phyloP scores from a whole-genome alignment of 2,329 filamentous ascomycete species.

The Setomelanomma holmii region DNA sequence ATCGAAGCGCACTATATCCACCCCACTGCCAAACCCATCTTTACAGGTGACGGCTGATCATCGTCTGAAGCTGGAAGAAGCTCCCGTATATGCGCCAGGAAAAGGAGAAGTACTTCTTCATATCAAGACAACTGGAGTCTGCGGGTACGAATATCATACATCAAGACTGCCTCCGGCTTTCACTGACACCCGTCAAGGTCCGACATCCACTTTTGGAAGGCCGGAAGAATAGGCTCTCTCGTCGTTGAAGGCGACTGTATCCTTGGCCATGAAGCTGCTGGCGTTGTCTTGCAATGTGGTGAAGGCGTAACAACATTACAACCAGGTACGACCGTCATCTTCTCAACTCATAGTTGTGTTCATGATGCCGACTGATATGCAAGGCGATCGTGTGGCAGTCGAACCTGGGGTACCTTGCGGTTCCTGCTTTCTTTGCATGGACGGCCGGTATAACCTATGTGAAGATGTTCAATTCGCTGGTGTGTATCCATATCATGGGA shows the following conservation, averaged over 20 bases:
- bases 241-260: slow-evolving; percentile 69
- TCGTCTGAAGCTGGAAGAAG: slow-evolving; percentile 62
- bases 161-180: not conserved
- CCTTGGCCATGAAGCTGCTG: slow-evolving; percentile 70
- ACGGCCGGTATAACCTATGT: slow-evolving; percentile 70
- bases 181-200: slow-evolving; percentile 52
- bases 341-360: not conserved
- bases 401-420: slow-evolving; percentile 72
- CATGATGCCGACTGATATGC: no score
- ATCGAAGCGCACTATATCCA: slow-evolving; percentile 20
- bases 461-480: slow-evolving; percentile 67
- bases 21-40: slow-evolving; percentile 58
- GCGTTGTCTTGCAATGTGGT: slow-evolving; percentile 65
- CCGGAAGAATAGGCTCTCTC: slow-evolving; percentile 68
- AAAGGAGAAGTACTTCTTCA: slow-evolving; percentile 65
- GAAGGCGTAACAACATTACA: slow-evolving; percentile 61
- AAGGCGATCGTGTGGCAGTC: slow-evolving; percentile 70
- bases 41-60: slow-evolving; percentile 68
- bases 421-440: slow-evolving; percentile 64
- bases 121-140: slow-evolving; percentile 69
- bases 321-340: slow-evolving; percentile 42
- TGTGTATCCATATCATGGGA: slow-evolving; percentile 67
- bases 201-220: slow-evolving; percentile 73
- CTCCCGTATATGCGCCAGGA: slow-evolving; percentile 63
- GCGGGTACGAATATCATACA: slow-evolving; percentile 57